Percentiles rank a stretch among this genome's conserved stretches.
phyloP scores from a whole-genome alignment of 106 monocot species.

The Apostasia shenzhenica region DNA sequence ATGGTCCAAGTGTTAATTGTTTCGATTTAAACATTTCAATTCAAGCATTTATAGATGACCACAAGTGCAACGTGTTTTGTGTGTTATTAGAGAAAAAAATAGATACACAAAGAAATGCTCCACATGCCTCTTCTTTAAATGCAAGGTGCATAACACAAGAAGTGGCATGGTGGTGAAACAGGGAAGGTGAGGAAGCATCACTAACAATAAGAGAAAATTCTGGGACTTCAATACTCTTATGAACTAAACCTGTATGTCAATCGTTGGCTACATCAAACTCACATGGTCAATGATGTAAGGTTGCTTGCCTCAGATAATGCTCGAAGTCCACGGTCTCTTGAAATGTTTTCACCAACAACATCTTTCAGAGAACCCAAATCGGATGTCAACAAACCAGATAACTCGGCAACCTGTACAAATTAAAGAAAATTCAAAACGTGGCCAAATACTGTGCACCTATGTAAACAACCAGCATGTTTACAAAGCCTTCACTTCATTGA shows the following conservation, averaged over 20 bases:
- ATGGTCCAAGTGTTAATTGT: slow-evolving; percentile 7
- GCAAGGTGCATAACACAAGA: too few relatives aligned
- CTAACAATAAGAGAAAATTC: slow-evolving; percentile 1
- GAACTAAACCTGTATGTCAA: slow-evolving; percentile 18
- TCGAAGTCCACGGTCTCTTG: slow-evolving; percentile 94
- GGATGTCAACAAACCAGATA: slow-evolving; percentile 91
- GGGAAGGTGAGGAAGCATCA: neutral
- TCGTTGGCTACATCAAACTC: slow-evolving; percentile 37
- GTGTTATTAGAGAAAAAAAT: too few relatives aligned
- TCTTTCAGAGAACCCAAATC: slow-evolving; percentile 92
- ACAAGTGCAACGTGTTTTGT: too few relatives aligned
- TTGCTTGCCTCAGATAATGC: slow-evolving; percentile 94
- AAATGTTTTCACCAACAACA: slow-evolving; percentile 88
- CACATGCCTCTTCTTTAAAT: too few relatives aligned
- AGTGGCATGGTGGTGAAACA: neutral
- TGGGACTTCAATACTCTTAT: slow-evolving; percentile 1
- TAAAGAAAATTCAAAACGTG: neutral
- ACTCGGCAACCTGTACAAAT: slow-evolving; percentile 81
- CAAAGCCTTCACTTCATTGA: too few relatives aligned
- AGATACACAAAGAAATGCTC: too few relatives aligned
- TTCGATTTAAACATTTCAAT: neutral
- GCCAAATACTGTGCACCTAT: too few relatives aligned
- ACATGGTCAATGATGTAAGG: slow-evolving; percentile 43
- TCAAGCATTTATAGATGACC: too few relatives aligned
- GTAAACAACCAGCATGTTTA: too few relatives aligned